Conservation (phyloP, 352 stramenopile species). For the Phytophthora niederhauseri region DNA sequence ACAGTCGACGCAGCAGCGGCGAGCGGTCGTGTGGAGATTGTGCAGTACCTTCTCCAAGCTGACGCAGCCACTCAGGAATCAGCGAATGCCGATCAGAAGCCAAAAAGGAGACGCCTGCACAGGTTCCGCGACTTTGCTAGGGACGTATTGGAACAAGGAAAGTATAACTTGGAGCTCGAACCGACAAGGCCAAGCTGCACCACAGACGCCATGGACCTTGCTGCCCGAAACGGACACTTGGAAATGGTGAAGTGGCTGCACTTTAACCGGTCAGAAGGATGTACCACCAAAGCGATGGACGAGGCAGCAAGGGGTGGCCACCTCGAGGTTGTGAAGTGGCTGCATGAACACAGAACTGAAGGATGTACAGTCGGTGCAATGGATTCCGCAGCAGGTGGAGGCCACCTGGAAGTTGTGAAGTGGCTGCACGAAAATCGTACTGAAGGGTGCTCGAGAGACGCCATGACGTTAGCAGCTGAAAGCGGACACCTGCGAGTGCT, state of each 20-base stretch:
- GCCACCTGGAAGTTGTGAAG: neutral
- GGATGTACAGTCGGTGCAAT: neutral
- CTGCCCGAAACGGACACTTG: neutral
- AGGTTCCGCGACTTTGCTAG: neutral
- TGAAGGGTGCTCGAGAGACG: neutral
- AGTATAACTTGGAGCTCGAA: neutral
- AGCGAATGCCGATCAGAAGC: neutral
- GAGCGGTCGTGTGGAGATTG: neutral
- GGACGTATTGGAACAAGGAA: neutral
- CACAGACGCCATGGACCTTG: neutral
- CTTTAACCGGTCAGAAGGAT: neutral
- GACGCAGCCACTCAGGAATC: neutral
- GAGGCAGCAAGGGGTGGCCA: neutral
- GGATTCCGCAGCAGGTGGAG: neutral
- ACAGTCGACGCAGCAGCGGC: neutral
- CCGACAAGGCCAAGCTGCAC: neutral
- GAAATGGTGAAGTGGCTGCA: neutral
- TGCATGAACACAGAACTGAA: neutral
- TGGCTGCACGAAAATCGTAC: neutral
- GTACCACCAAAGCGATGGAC: neutral
- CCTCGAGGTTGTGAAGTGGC: neutral
- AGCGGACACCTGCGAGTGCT: neutral
- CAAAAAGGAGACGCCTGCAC: neutral
- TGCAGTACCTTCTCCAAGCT: neutral
- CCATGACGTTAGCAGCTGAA: neutral